These are phyloP conservation scores for Globisporangium mamillatum DNA, from an alignment of 352 stramenopile species.

Conservation along the genomic window DNA sequence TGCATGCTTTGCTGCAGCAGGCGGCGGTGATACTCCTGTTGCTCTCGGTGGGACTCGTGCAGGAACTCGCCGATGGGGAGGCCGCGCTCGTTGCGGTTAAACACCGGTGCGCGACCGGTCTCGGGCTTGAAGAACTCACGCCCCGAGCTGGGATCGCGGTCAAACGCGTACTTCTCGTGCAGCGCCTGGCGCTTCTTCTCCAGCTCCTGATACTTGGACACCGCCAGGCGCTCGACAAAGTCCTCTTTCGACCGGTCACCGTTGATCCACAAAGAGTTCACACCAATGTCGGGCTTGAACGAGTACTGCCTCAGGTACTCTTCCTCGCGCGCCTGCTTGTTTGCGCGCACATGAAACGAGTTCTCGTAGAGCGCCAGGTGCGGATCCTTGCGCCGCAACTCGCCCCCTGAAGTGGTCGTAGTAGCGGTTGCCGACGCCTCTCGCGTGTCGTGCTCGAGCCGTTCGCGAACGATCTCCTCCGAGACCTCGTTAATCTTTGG, in stretches of 20 bases:
- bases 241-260: conserved; percentile 35
- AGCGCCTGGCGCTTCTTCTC: conserved; percentile 55
- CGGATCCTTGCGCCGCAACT: conserved; percentile 42
- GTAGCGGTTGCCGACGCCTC: conserved; percentile 17
- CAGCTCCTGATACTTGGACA: conserved; percentile 64
- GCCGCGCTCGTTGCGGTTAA: conserved; percentile 66
- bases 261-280: conserved; percentile 62
- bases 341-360: conserved; percentile 42
- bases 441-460: conserved; percentile 40
- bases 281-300: conserved; percentile 79
- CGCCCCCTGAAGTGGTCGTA: conserved; percentile 17
- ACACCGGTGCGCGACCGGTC: conserved; percentile 54
- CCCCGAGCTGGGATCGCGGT: conserved; percentile 57
- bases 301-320: conserved; percentile 63
- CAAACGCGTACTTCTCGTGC: conserved; percentile 59
- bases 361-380: conserved; percentile 74
- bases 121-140: conserved; percentile 70
- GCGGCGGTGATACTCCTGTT: conserved; percentile 53
- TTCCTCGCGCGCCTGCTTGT: conserved; percentile 44
- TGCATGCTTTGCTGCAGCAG: conserved; percentile 42
- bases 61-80: conserved; percentile 79
- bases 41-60: conserved; percentile 57
- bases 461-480: conserved; percentile 72
- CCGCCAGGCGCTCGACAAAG: conserved; percentile 67
- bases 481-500: conserved; percentile 74